These are phyloP conservation scores for Fennellomyces sp. DNA, from an alignment of 371 early-diverging fungal genomes.

Conservation along the genomic window DNA sequence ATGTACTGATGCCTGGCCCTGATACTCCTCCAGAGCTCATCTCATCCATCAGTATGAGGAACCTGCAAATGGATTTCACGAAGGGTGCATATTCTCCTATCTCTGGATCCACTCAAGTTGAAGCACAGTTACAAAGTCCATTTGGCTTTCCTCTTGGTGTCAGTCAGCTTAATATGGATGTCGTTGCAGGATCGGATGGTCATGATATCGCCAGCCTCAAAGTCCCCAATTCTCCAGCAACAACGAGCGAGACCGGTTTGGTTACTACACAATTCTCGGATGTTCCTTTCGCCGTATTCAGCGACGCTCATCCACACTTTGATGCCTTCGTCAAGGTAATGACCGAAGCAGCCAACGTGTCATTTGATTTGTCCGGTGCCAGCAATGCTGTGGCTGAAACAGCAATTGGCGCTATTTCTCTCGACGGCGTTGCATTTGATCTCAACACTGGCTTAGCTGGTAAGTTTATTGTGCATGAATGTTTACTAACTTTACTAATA, in stretches of 20 bases:
- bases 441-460: conserved; percentile 54
- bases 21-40: conserved; percentile 17
- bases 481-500: conserved; percentile 7
- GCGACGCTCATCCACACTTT: conserved; percentile 34
- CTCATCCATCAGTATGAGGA: conserved; percentile 40
- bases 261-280: conserved; percentile 51
- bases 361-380: conserved; percentile 55
- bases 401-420: conserved; percentile 52
- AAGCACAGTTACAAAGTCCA: conserved; percentile 55
- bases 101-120: conserved; percentile 53
- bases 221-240: conserved; percentile 53
- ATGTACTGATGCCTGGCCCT: conserved; percentile 44
- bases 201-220: conserved; percentile 44
- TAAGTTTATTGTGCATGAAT: conserved; percentile 25
- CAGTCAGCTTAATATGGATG: conserved; percentile 48
- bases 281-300: conserved; percentile 48
- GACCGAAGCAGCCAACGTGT: conserved; percentile 37
- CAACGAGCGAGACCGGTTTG: conserved; percentile 38
- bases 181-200: conserved; percentile 31
- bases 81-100: conserved; percentile 50
- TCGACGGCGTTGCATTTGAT: conserved; percentile 49
- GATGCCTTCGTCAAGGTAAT: conserved; percentile 46
- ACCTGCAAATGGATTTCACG: conserved; percentile 59
- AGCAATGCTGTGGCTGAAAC: conserved; percentile 53
- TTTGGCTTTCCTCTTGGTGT: conserved; percentile 65